phyloP scores from a whole-genome alignment of 805 yeast species.

The Candida qinlingensis region DNA sequence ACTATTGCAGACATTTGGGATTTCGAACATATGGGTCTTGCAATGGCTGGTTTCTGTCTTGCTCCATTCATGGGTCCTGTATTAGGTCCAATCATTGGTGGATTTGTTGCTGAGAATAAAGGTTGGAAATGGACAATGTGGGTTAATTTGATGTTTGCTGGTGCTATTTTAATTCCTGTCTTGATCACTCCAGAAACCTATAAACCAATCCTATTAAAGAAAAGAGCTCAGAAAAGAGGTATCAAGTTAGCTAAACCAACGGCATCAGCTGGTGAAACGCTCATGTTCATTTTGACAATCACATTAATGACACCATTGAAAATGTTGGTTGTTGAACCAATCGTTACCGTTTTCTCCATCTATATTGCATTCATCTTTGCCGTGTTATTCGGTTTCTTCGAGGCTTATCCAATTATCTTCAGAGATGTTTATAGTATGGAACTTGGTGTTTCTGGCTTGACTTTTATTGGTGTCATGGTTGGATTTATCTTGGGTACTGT shows the following conservation, averaged over 20 bases:
- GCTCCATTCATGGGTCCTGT: constrained; percentile 83
- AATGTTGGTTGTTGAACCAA: constrained; percentile 71
- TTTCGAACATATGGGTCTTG: constrained; percentile 57
- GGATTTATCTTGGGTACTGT: constrained; percentile 56
- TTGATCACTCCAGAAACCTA: constrained; percentile 61
- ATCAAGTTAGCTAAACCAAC: constrained; percentile 37
- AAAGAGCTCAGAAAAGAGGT: constrained; percentile 58
- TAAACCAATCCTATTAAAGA: constrained; percentile 56
- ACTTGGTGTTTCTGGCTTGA: constrained; percentile 58
- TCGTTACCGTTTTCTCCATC: constrained; percentile 61
- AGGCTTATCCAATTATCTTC: constrained; percentile 73
- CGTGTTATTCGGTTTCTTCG: constrained; percentile 73
- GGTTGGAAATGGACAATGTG: constrained; percentile 72
- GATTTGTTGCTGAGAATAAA: constrained; percentile 54
- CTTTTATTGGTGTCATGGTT: constrained; percentile 67
- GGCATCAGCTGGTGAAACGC: constrained; percentile 30
- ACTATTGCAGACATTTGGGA: constrained; percentile 75
- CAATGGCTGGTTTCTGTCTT: constrained; percentile 74
- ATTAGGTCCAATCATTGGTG: constrained; percentile 70
- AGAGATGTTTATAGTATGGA: constrained; percentile 57
- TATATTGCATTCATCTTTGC: constrained; percentile 75
- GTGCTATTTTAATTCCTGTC: constrained; percentile 43
- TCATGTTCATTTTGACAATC: constrained; percentile 41
- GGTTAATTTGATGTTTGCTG: constrained; percentile 67
- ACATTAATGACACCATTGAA: constrained; percentile 58